A percentile compares a stretch with the other conserved stretches of the same genome.
Evolutionary conservation across 768 basidiomycete genomes (phyloP).

Genomic region (Mycena olivaceomarginata): DNA sequence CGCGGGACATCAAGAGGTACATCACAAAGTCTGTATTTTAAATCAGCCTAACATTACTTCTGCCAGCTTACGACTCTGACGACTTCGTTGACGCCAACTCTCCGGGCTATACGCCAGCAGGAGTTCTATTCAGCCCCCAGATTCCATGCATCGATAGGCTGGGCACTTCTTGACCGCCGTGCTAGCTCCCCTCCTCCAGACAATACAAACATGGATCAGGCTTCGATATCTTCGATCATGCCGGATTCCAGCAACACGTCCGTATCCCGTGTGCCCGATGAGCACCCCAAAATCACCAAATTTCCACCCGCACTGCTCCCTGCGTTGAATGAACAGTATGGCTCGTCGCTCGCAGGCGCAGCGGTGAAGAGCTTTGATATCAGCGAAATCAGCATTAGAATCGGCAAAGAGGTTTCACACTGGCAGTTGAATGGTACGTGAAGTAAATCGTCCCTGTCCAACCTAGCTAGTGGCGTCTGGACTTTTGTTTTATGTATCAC

Average conservation of each 20-base stretch:
- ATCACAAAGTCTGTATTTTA: background rate
- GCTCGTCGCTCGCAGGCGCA: slow-evolving; percentile 59
- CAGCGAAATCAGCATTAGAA: slow-evolving; percentile 75
- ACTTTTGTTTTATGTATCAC: background rate
- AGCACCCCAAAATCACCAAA: slow-evolving; percentile 62
- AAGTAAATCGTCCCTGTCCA: slow-evolving; percentile 36
- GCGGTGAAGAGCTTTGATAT: slow-evolving; percentile 71
- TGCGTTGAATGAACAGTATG: slow-evolving; percentile 69
- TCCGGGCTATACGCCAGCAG: slow-evolving; percentile 81
- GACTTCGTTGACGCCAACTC: slow-evolving; percentile 72
- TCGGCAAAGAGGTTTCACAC: slow-evolving; percentile 78
- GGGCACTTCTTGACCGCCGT: slow-evolving; percentile 79
- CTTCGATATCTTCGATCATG: slow-evolving; percentile 21
- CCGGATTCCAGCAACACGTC: slow-evolving; percentile 40
- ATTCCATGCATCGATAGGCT: slow-evolving; percentile 94
- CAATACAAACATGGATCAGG: slow-evolving; percentile 14
- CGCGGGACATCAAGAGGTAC: slow-evolving; percentile 87
- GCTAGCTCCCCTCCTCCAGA: slow-evolving; percentile 1
- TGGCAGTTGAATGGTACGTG: slow-evolving; percentile 59
- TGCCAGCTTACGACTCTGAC: slow-evolving; percentile 76
- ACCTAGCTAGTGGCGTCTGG: slow-evolving; percentile 22
- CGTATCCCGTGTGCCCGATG: slow-evolving; percentile 33
- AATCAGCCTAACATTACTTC: background rate
- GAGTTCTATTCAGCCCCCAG: slow-evolving; percentile 88
- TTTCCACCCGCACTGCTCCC: slow-evolving; percentile 71